A percentile compares a stretch with the other conserved stretches of the same genome.
Evolutionary conservation across 805 yeast species (phyloP).

Genomic region (Metschnikowia picachoensis): DNA sequence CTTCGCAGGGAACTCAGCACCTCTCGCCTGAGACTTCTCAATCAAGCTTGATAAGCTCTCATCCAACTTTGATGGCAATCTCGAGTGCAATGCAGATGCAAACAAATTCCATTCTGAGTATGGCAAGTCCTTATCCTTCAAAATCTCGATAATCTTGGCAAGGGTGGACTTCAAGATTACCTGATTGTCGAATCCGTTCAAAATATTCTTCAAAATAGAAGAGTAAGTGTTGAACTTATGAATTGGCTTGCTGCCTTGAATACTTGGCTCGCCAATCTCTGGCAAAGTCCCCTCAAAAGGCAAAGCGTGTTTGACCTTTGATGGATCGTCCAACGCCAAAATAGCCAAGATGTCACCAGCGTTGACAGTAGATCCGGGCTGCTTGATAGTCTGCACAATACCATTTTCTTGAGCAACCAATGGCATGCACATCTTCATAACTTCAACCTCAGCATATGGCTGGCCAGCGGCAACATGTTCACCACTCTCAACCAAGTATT

Average conservation of each 20-base stretch:
- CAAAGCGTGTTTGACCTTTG: conserved; percentile 93
- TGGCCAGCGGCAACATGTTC: conserved; percentile 90
- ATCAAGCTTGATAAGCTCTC: conserved; percentile 59
- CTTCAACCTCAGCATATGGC: conserved; percentile 97
- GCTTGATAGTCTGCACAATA: conserved; percentile 85
- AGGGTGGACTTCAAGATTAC: conserved; percentile 86
- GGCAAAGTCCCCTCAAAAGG: conserved; percentile 95
- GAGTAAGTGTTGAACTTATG: conserved; percentile 63
- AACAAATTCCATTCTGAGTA: conserved; percentile 87
- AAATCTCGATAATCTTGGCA: conserved; percentile 62
- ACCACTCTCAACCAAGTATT: conserved; percentile 90
- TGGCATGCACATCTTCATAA: conserved; percentile 99
- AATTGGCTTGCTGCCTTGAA: conserved; percentile 80
- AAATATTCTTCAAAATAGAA: conserved; percentile 67
- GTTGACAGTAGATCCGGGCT: conserved; percentile 94
- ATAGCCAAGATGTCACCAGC: conserved; percentile 98
- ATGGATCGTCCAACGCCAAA: conserved; percentile 90
- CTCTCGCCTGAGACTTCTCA: conserved; percentile 59
- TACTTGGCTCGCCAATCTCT: conserved; percentile 75
- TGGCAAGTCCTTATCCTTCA: conserved; percentile 81
- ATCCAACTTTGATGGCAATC: conserved; percentile 79
- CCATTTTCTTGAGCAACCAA: conserved; percentile 92
- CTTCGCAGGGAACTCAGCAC: conserved; percentile 91
- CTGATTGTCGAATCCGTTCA: conserved; percentile 93
- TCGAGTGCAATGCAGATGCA: conserved; percentile 86